Evolutionary conservation across 495 filamentous ascomycete species (phyloP).

Genomic region (Penicillium malachiteum): DNA sequence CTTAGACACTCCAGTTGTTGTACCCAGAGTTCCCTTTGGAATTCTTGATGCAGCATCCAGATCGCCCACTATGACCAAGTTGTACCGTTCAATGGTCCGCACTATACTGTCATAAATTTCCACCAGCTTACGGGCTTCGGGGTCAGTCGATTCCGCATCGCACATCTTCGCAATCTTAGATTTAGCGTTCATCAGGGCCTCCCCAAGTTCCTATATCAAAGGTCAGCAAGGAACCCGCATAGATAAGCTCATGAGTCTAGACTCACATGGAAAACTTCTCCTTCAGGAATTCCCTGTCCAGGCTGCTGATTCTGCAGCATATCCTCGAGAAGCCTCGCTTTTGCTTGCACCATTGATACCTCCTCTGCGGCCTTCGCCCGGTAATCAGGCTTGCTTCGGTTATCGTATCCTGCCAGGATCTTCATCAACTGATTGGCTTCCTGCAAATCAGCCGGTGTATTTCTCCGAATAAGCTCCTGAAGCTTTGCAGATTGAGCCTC

Average conservation of each 20-base stretch:
- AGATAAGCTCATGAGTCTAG: neutral
- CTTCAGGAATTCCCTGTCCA: conserved; percentile 80
- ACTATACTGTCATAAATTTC: conserved; percentile 99
- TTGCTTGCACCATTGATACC: conserved; percentile 86
- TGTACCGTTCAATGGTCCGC: conserved; percentile 91
- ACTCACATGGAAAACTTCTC: conserved; percentile 85
- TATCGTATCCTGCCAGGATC: conserved; percentile 97
- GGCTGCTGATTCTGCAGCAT: conserved; percentile 81
- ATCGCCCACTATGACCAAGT: conserved; percentile 90
- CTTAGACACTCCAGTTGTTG: conserved; percentile 66
- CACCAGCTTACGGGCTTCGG: conserved; percentile 88
- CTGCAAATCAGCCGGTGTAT: conserved; percentile 86
- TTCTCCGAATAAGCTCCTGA: conserved; percentile 91
- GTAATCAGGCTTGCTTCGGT: conserved; percentile 92
- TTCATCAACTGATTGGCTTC: conserved; percentile 98
- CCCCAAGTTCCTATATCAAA: conserved; percentile 71
- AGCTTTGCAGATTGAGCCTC: conserved; percentile 96
- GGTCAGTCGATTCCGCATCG: conserved; percentile 95
- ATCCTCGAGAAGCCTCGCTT: conserved; percentile 88
- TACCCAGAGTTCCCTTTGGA: conserved; percentile 77
- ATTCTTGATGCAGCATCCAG: conserved; percentile 82
- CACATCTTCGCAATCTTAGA: conserved; percentile 99
- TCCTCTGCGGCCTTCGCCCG: conserved; percentile 96
- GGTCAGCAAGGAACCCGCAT: neutral
- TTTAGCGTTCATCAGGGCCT: conserved; percentile 86